Evolutionary conservation across 108 stramenopile species (phyloP).

Genomic region (Thalassiosira profunda): DNA sequence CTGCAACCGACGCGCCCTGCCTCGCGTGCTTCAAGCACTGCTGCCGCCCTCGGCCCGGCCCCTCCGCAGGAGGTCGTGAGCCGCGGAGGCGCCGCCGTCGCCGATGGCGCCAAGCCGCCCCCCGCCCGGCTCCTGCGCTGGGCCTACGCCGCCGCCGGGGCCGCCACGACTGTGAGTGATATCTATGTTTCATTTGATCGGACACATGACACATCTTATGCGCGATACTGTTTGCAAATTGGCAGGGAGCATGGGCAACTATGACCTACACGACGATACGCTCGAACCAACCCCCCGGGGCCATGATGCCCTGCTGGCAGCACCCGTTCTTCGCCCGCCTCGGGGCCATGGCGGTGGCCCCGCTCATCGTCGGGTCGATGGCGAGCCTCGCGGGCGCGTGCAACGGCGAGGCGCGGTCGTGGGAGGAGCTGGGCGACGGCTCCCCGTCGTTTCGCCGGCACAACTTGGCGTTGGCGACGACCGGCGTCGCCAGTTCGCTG

Average conservation of each 20-base stretch:
- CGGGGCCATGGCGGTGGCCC: slow-evolving; percentile 5
- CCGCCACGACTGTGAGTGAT: neutral
- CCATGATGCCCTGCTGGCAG: slow-evolving; percentile 9
- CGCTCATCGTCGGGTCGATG: neutral
- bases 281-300: slow-evolving; percentile 13
- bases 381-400: neutral
- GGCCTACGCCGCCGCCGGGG: neutral
- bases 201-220: no score
- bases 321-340: slow-evolving; percentile 11
- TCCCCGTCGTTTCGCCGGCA: slow-evolving; percentile 12
- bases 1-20: neutral
- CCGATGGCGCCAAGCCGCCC: neutral
- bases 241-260: slow-evolving; percentile 7
- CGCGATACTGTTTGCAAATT: no score
- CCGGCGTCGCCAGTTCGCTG: slow-evolving; percentile 10
- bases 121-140: neutral
- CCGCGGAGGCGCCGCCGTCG: neutral
- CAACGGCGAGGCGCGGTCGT: neutral
- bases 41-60: neutral
- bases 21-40: neutral
- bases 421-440: slow-evolving; percentile 8
- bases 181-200: no score
- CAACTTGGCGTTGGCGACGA: slow-evolving; percentile 11
- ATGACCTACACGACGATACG: slow-evolving; percentile 16
- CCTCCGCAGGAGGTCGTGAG: neutral